These are phyloP conservation scores for Metarhizium humberi DNA, from an alignment of 2,329 filamentous ascomycete species.

Conservation along the genomic window DNA sequence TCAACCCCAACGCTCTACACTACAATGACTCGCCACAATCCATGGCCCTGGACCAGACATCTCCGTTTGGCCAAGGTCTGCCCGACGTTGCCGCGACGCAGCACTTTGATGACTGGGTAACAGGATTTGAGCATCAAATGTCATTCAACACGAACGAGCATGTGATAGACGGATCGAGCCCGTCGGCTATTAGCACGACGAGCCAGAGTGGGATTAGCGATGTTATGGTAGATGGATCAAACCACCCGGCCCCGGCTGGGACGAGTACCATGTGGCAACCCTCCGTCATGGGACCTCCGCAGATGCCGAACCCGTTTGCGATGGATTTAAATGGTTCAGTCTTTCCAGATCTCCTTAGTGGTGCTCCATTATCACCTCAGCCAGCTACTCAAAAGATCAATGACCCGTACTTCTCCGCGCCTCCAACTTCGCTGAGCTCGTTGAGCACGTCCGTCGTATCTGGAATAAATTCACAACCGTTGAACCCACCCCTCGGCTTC, in stretches of 20 bases:
- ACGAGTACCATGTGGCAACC: slow-evolving; percentile 60
- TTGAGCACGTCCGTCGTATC: slow-evolving; percentile 65
- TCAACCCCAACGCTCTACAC: slow-evolving; percentile 69
- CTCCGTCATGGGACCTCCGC: slow-evolving; percentile 58
- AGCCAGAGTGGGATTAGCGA: slow-evolving; percentile 90
- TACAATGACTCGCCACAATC: slow-evolving; percentile 70
- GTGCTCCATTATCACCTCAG: slow-evolving; percentile 69
- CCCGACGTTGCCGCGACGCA: slow-evolving; percentile 49
- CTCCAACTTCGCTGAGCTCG: slow-evolving; percentile 63
- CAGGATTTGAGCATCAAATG: slow-evolving; percentile 71
- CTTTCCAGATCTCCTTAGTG: slow-evolving; percentile 67
- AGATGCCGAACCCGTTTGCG: slow-evolving; percentile 60
- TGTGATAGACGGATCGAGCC: slow-evolving; percentile 85
- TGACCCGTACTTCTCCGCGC: slow-evolving; percentile 71
- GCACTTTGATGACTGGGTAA: slow-evolving; percentile 71
- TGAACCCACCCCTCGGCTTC: slow-evolving; percentile 59
- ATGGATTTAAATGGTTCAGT: slow-evolving; percentile 66
- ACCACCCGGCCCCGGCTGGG: slow-evolving; percentile 46
- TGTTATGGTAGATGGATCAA: slow-evolving; percentile 76
- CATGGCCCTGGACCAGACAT: slow-evolving; percentile 52
- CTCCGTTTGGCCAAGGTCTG: slow-evolving; percentile 49
- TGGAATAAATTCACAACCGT: slow-evolving; percentile 49
- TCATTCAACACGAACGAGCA: slow-evolving; percentile 64
- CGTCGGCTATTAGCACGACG: slow-evolving; percentile 89
- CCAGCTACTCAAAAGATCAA: slow-evolving; percentile 59